Conservation (phyloP, 371 early-diverging fungal species). For the Blastocladiella emersonii region DNA sequence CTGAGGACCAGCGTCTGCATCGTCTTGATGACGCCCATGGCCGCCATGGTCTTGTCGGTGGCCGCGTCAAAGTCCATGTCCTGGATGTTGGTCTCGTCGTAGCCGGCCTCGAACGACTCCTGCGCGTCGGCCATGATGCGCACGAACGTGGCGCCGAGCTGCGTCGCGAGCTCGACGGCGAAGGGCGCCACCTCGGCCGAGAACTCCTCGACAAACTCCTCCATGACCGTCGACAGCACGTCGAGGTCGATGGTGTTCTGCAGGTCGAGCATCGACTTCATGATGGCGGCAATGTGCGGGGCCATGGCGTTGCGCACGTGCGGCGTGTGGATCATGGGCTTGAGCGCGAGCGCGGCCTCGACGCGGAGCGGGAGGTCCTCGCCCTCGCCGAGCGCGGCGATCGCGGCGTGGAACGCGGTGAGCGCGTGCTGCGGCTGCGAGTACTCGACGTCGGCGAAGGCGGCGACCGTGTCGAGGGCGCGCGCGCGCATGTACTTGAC, state of each 20-base stretch:
- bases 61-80: slow-evolving; percentile 32
- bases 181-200: slow-evolving; percentile 75
- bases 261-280: slow-evolving; percentile 64
- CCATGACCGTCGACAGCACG: slow-evolving; percentile 68
- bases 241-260: slow-evolving; percentile 85
- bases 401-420: slow-evolving; percentile 42
- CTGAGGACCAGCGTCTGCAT: slow-evolving; percentile 56
- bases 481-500: slow-evolving; percentile 65
- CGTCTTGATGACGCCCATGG: slow-evolving; percentile 82
- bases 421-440: slow-evolving; percentile 26
- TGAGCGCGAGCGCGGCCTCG: slow-evolving; percentile 61
- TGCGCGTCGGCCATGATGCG: slow-evolving; percentile 55
- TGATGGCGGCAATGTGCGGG: slow-evolving; percentile 62
- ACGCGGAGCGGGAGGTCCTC: slow-evolving; percentile 69
- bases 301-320: slow-evolving; percentile 52
- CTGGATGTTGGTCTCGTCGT: slow-evolving; percentile 22
- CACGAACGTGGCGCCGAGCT: slow-evolving; percentile 66
- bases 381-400: slow-evolving; percentile 50
- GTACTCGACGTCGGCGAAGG: slow-evolving; percentile 27
- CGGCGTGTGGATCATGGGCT: slow-evolving; percentile 57
- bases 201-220: slow-evolving; percentile 76
- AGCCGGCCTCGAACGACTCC: slow-evolving; percentile 1
- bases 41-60: slow-evolving; percentile 70
- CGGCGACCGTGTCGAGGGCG: slow-evolving; percentile 23
- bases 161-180: slow-evolving; percentile 67